A percentile compares a stretch with the other conserved stretches of the same genome.
phyloP scores from a whole-genome alignment of 208 protist species.

The Trypanosoma avium region DNA sequence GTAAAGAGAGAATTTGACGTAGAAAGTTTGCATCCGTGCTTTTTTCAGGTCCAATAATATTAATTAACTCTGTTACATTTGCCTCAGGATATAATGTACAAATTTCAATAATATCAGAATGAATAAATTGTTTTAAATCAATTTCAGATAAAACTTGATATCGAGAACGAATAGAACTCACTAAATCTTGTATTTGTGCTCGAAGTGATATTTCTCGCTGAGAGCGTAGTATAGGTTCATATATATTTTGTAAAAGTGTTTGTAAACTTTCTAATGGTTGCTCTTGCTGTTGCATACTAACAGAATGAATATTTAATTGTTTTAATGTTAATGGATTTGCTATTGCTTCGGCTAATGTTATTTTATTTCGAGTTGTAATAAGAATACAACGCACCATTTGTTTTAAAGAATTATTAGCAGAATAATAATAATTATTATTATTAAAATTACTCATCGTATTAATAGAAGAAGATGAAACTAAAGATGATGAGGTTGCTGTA shows the following conservation, averaged over 20 bases:
- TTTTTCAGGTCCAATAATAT: constrained; percentile 50
- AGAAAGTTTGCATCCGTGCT: constrained; percentile 64
- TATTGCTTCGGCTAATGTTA: background rate
- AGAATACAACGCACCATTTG: constrained; percentile 17
- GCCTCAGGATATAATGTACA: constrained; percentile 62
- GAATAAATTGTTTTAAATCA: constrained; percentile 69
- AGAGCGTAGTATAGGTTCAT: constrained; percentile 64
- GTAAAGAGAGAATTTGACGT: constrained; percentile 54
- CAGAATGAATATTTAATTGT: constrained; percentile 63
- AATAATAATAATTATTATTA: no score
- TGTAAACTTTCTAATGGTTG: constrained; percentile 65
- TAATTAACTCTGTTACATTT: constrained; percentile 69
- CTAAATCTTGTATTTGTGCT: constrained; percentile 69
- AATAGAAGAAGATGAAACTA: background rate
- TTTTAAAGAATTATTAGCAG: no score
- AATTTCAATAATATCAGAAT: constrained; percentile 64
- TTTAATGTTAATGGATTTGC: constrained; percentile 31
- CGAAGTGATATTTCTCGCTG: constrained; percentile 49
- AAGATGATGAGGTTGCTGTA: no score
- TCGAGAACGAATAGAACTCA: constrained; percentile 62
- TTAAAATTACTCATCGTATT: no score
- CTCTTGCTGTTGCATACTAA: constrained; percentile 63
- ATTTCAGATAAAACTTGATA: constrained; percentile 58
- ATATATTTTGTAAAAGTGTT: constrained; percentile 57
- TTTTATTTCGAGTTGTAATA: background rate